Conservation (phyloP, 2,329 filamentous ascomycete species). For the Coleophoma eucalyptorum region DNA sequence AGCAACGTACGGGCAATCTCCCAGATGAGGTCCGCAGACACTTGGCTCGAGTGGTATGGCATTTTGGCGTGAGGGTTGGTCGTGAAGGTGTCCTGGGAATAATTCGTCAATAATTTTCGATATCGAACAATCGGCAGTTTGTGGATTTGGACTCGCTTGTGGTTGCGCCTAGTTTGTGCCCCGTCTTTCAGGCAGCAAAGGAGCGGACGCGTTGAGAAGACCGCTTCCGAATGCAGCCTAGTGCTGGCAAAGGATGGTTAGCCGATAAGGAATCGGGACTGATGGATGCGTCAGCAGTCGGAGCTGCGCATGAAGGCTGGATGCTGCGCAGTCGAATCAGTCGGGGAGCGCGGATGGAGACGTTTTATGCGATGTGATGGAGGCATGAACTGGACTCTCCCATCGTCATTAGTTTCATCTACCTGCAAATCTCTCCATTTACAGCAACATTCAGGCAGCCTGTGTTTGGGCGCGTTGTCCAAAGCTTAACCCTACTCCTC, state of each 20-base stretch:
- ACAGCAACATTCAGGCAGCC: too few relatives aligned
- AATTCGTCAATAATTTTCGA: background rate
- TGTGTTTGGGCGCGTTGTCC: too few relatives aligned
- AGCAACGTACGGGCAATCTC: conserved; percentile 81
- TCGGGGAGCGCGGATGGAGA: background rate
- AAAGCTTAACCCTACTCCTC: too few relatives aligned
- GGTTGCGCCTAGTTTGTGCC: too few relatives aligned
- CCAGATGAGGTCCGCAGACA: conserved; percentile 92
- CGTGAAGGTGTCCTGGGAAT: background rate
- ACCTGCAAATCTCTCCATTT: background rate
- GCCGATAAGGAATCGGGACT: too few relatives aligned
- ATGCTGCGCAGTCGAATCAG: background rate
- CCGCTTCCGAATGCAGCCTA: too few relatives aligned
- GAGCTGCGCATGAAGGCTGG: background rate
- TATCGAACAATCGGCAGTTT: background rate
- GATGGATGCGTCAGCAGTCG: background rate
- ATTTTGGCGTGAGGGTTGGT: conserved; percentile 19
- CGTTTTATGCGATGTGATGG: background rate
- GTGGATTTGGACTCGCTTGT: background rate
- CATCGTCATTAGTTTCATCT: background rate
- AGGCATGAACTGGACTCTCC: background rate
- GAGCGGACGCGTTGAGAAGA: too few relatives aligned
- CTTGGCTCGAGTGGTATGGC: conserved; percentile 62
- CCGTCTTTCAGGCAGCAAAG: too few relatives aligned
- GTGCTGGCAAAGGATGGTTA: too few relatives aligned